Conservation (phyloP, 768 basidiomycete species). For the Lactarius tabidus region DNA sequence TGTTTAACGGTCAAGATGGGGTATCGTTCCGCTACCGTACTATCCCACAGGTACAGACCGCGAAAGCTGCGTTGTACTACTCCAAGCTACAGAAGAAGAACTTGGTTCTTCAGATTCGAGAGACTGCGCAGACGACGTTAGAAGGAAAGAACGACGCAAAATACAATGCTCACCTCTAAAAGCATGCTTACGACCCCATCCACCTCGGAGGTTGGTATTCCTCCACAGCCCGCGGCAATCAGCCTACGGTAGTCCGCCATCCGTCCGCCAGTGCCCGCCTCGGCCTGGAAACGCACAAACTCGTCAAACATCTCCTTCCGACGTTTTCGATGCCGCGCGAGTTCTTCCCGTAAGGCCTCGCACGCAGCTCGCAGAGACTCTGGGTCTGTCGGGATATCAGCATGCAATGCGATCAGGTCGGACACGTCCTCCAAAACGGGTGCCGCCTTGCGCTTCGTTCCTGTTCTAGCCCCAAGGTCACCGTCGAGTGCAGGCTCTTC, state of each 20-base stretch:
- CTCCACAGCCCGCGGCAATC: constrained; percentile 88
- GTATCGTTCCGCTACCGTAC: constrained; percentile 10
- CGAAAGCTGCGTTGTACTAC: constrained; percentile 26
- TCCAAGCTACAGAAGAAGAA: constrained; percentile 46
- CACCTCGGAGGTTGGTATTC: constrained; percentile 80
- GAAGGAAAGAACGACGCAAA: constrained; percentile 11
- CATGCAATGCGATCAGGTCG: constrained; percentile 58
- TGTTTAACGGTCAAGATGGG: constrained; percentile 11
- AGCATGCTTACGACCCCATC: constrained; percentile 82
- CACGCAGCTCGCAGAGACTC: constrained; percentile 53
- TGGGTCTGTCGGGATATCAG: constrained; percentile 53
- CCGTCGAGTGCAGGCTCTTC: constrained; percentile 29
- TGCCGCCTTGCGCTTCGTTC: constrained; percentile 44
- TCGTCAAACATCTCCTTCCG: constrained; percentile 71
- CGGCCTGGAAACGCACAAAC: constrained; percentile 77
- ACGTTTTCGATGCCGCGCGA: constrained; percentile 60
- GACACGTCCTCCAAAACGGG: constrained; percentile 53
- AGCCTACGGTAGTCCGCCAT: constrained; percentile 87
- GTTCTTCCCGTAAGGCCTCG: constrained; percentile 58
- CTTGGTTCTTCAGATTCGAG: constrained; percentile 80
- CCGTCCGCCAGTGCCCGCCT: constrained; percentile 83
- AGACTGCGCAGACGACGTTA: constrained; percentile 43
- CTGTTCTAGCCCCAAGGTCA: constrained; percentile 8
- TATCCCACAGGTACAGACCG: constrained; percentile 23
- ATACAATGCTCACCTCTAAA: constrained; percentile 57